A percentile compares a stretch with the other conserved stretches of the same genome.
Evolutionary conservation across 2,329 filamentous ascomycete genomes (phyloP).

Genomic region (Epichloe festucae): DNA sequence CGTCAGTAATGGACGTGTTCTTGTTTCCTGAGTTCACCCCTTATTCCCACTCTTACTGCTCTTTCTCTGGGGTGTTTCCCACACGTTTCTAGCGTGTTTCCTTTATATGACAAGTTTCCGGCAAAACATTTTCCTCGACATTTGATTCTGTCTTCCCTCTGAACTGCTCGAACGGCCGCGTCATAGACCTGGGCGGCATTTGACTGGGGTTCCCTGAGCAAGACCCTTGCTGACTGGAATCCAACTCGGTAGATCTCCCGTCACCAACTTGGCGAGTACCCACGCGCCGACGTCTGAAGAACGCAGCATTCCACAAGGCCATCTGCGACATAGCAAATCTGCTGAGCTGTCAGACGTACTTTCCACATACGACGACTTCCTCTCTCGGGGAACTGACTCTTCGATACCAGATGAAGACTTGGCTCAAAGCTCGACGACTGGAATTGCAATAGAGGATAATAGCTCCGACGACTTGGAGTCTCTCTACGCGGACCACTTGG

Average conservation of each 20-base stretch:
- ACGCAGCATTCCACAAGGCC: constrained; percentile 26
- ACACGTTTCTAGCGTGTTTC: not conserved
- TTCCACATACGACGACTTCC: constrained; percentile 31
- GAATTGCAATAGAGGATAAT: constrained; percentile 14
- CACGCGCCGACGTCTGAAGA: constrained; percentile 13
- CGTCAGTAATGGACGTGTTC: not conserved
- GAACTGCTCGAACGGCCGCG: not conserved
- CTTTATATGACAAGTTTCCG: not conserved
- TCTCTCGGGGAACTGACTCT: constrained; percentile 21
- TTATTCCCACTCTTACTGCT: not conserved
- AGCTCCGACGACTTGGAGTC: constrained; percentile 16
- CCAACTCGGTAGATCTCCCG: constrained; percentile 11
- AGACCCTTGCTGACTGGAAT: constrained; percentile 16
- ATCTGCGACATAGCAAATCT: constrained; percentile 29
- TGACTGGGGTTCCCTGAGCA: not conserved
- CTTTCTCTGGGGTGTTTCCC: not conserved
- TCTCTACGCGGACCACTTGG: constrained; percentile 22
- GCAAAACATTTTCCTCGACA: not conserved
- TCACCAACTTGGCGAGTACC: constrained; percentile 12
- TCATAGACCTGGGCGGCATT: not conserved
- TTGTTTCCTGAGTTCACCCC: not conserved
- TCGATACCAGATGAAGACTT: constrained; percentile 11
- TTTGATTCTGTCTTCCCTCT: not conserved
- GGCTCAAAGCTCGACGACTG: constrained; percentile 14
- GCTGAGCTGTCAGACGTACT: constrained; percentile 28